Conservation (phyloP, 78 protist species). For the Planoprotostelium fungivorum region DNA sequence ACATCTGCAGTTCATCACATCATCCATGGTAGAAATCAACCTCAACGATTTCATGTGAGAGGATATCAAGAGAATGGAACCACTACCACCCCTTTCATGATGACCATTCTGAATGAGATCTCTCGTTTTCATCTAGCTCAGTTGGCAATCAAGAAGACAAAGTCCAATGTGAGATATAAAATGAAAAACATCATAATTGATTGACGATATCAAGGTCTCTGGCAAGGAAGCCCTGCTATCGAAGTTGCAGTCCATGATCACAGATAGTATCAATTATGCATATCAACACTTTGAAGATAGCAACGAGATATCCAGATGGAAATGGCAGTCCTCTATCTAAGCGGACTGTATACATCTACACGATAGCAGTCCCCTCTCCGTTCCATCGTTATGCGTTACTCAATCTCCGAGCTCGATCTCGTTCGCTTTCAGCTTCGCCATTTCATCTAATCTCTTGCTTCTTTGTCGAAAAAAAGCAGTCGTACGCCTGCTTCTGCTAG, state of each 20-base stretch:
- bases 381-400: too few relatives aligned
- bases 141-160: not conserved
- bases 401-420: too few relatives aligned
- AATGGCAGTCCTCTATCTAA: not conserved
- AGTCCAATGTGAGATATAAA: not conserved
- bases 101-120: conserved; percentile 17
- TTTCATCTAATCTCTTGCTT: too few relatives aligned
- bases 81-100: conserved; percentile 21
- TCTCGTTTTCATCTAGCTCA: not conserved
- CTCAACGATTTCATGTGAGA: not conserved
- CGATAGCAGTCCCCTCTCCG: too few relatives aligned
- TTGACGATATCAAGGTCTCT: not conserved
- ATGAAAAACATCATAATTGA: too few relatives aligned
- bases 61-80: conserved; percentile 17
- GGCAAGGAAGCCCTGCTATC: not conserved
- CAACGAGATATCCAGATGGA: not conserved
- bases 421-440: too few relatives aligned
- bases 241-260: not conserved
- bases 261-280: not conserved
- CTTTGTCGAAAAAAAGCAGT: too few relatives aligned
- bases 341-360: too few relatives aligned
- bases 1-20: not conserved
- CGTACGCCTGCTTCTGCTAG: too few relatives aligned
- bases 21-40: not conserved
- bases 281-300: not conserved